Percentiles rank a stretch among this genome's conserved stretches.
Conservation (phyloP, 2,329 filamentous ascomycete species). For the Didymella glomerata region DNA sequence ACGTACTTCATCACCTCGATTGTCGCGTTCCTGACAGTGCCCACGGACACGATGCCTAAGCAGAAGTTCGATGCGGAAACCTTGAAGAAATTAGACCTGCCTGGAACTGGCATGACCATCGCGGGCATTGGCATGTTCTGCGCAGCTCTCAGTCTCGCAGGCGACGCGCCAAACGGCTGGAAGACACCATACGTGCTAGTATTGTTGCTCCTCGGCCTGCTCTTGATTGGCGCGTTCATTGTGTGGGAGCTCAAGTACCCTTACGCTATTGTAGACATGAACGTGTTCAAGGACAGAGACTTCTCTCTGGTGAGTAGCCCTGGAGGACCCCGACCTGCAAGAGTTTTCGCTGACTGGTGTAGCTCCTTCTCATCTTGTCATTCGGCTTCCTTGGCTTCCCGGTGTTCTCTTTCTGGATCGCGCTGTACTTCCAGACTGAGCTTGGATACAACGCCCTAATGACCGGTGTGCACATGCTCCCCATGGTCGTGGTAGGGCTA, state of each 20-base stretch:
- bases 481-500: conserved; percentile 70
- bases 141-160: conserved; percentile 63
- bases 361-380: conserved; percentile 65
- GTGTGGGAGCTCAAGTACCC: conserved; percentile 67
- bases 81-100: conserved; percentile 66
- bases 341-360: conserved; percentile 6
- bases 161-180: conserved; percentile 69
- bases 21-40: conserved; percentile 68
- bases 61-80: conserved; percentile 57
- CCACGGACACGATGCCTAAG: conserved; percentile 61
- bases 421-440: conserved; percentile 71
- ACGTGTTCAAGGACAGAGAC: conserved; percentile 67
- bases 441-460: conserved; percentile 61
- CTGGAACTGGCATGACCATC: conserved; percentile 68
- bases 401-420: conserved; percentile 68
- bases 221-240: conserved; percentile 65
- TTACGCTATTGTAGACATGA: conserved; percentile 61
- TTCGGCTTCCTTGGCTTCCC: conserved; percentile 71
- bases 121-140: conserved; percentile 72
- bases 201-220: conserved; percentile 66
- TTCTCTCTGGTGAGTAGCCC: conserved; percentile 64
- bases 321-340: not conserved
- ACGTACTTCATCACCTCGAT: conserved; percentile 68
- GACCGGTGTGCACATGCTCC: conserved; percentile 70
- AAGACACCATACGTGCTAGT: conserved; percentile 68